Conservation (phyloP, 768 basidiomycete species). For the Lactarius hengduanensis region DNA sequence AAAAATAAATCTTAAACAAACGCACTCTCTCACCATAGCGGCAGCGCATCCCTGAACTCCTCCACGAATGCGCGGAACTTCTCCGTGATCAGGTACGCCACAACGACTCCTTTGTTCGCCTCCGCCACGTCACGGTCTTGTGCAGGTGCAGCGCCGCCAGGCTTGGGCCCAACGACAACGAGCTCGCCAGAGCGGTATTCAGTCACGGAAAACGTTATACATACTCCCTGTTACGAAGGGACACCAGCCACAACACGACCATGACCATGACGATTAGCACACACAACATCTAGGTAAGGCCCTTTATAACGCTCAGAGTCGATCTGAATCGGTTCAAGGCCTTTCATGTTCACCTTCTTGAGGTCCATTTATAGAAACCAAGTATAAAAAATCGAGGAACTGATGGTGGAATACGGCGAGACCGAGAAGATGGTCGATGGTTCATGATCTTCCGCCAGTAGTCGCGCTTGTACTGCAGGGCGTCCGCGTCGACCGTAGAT, state of each 20-base stretch:
- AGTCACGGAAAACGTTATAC: conserved; percentile 70
- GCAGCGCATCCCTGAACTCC: conserved; percentile 53
- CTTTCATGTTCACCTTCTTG: too few relatives aligned
- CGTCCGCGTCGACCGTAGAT: conserved; percentile 76
- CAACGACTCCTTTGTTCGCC: conserved; percentile 70
- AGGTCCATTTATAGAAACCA: too few relatives aligned
- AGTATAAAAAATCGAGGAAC: too few relatives aligned
- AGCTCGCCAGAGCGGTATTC: conserved; percentile 77
- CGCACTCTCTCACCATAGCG: too few relatives aligned
- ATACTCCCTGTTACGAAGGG: conserved; percentile 43
- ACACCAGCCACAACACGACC: conserved; percentile 3
- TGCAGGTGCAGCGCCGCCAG: conserved; percentile 50
- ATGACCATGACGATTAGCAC: neutral
- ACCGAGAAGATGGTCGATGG: conserved; percentile 64
- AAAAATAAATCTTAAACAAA: too few relatives aligned
- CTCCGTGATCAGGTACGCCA: conserved; percentile 80
- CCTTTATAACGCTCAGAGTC: conserved; percentile 42
- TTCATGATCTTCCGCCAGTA: conserved; percentile 87
- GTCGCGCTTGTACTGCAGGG: conserved; percentile 92
- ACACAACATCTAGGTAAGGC: conserved; percentile 61
- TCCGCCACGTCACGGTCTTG: conserved; percentile 67
- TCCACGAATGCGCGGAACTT: conserved; percentile 65
- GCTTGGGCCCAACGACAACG: conserved; percentile 58
- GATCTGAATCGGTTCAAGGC: too few relatives aligned
- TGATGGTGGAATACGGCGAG: conserved; percentile 71